Evolutionary conservation across 2,329 filamentous ascomycete genomes (phyloP), one percentile per base, ranked within the genome.

Genomic region (Domatiomyces catenatus): DNA sequence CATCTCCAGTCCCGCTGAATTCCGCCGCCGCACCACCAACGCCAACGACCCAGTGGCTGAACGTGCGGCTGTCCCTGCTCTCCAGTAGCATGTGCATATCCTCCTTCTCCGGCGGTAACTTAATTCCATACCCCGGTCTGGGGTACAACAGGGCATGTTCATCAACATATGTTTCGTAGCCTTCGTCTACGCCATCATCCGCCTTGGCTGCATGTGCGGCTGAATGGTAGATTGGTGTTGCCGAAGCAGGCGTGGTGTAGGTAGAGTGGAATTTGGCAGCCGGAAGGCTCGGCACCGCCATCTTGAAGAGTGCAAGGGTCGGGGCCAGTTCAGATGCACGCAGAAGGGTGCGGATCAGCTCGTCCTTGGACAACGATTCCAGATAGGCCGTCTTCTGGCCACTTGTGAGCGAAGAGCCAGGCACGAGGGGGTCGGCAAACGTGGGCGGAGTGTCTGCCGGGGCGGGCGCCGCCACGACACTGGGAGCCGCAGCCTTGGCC

Each of bases 51-150:
- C 56, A 57, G 57, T 80, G 76, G 54, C 73, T 79, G 58, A 80
- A 80, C 0, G 77, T 77, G 19, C 70, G 68, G 57, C 72, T 73
- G 20, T 66, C 60, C 42, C 75, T 72, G 47, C 79, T 75, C 57
- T 83, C 80, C 6, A 79, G 73, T 20, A 84, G 62, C 68, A 80
- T 81, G 51, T 78, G 71, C 42, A 80, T 58, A 60, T 83, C 79
- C 22, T 77, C 73, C 17, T 70, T 70, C 56, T 81, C 76, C 0
- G 73, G 71, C 5, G 74, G 71, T 18, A 83, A 60, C 20, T 70
- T 73, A 24, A 84, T 67, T 1, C 81, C 80, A 42, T 57, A 49
- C 1, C 80, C 81, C 5, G 80, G 69, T 54, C 74, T 75, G 0
- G 80, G 80, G 56, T 83, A 83, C 44, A 80, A 71, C 24, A 76